Base-by-base conservation (phyloP, 2,329 filamentous ascomycete species). In the Ophiostoma himal-ulmi region DNA sequence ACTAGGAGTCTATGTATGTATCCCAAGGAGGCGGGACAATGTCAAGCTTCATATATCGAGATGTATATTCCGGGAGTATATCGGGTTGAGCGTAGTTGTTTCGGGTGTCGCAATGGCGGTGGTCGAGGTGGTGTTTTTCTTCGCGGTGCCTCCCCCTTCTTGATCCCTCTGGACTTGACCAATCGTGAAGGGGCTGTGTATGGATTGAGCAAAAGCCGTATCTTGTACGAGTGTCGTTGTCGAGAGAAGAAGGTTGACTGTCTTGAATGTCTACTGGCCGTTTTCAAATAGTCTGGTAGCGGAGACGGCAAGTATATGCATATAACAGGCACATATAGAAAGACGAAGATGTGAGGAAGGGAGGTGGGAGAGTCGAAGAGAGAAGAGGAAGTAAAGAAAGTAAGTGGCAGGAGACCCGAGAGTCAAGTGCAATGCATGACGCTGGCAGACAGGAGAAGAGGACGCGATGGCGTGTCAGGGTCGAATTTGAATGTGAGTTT, bases 271-370 rank as follows among this genome's bases (percentile, higher is more conserved):
- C 22, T 26, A 13, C n/a, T 26, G n/a, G 52, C n/a, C 17, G 52
- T 57, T 8, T 22, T 57, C 52, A 57, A 22, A 10, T 22, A 57
- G n/a, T 57, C 22, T 26, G n/a, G 52, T 26, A 4, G 20, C 52
- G 52, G 11, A 26, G n/a, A 26, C 52, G 52, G 52, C n/a, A 22
- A 57, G 52, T 4, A 11, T 26, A 57, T 57, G 52, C 10, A 57
- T 57, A 57, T 57, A 8, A 57, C 52, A 57, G 52, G 20, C 52
- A 69, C 74, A 73, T 79, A 67, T 69, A 64, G n/a, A 39, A 37
- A 48, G 37, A 36, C 67, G 34, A 11, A 14, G 10, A 36, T 26
- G 20, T 48, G n/a, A 60, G 44, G 11, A 22, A 30, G 30, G 30
- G 44, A 57, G n/a, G 66, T 57, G 77, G 77, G 8, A 60, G 57